Evolutionary conservation across 192 early-diverging fungal genomes (phyloP), one percentile per base, ranked within the genome.

Genomic region (Entrophospora sp.): DNA sequence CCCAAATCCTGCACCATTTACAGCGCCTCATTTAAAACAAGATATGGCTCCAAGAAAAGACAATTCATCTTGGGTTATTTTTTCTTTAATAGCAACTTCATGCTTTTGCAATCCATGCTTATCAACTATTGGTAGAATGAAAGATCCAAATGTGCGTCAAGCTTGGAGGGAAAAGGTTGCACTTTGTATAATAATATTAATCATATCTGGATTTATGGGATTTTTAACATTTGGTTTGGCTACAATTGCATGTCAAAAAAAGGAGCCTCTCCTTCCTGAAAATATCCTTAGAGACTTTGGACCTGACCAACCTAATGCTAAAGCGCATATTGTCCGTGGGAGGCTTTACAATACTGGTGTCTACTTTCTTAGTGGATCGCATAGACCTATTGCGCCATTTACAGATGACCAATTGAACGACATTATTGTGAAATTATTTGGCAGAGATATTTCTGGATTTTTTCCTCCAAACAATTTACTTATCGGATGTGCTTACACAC

Each of bases 161-260:
- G 91, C 91, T 16, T 94, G 89, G 87, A 82, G 91, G 67, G 92
- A 96, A 70, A 96, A 94, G 72, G 80, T 91, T 27, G 83, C 89
- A 2, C 71, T 96, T 9, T 87, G 88, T 61, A 79, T 82, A 31
- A 78, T 94, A 68, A 89, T 93, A 27, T 56, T 83, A 24, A 16
- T 79, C 0, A 61, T 91, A 6, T 89, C 89, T 76, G 55, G 55
- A 0, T 45, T 64, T 10, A 76, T 93, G 45, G 90, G 89, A 5
- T 96, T 94, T 67, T 48, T 94, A 35, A 88, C 89, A 1, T 89
- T 96, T 69, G 93, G 90, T 3, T 79, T 90, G 10, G 18, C 74
- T 2, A 36, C 68, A 9, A 3, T 71, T 51, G 55, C 45, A 34
- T 51, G 71, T 63, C 12, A 51, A 66, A 31, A 4, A 40, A n/a